These are phyloP conservation scores for Russula earlei DNA, from an alignment of 768 basidiomycete species.

Conservation along the genomic window DNA sequence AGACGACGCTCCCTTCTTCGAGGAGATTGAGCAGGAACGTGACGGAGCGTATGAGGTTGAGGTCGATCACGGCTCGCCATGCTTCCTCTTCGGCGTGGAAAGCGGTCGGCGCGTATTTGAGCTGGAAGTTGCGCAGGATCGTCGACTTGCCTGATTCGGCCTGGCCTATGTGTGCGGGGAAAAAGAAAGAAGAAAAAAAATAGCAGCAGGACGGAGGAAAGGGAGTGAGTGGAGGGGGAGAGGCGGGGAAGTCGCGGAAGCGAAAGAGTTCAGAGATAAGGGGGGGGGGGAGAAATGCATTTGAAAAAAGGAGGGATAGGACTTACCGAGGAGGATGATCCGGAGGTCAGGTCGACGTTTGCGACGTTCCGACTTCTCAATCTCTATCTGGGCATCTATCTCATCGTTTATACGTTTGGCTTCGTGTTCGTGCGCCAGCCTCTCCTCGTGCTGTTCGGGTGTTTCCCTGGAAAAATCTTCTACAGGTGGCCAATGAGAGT, in stretches of 20 bases:
- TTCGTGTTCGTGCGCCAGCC: slow-evolving; percentile 37
- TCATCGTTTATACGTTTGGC: slow-evolving; percentile 43
- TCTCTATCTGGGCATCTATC: slow-evolving; percentile 44
- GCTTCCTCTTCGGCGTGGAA: slow-evolving; percentile 47
- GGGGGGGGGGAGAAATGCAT: too few relatives aligned
- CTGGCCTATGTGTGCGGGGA: slow-evolving; percentile 37
- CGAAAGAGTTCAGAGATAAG: too few relatives aligned
- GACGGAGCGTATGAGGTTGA: slow-evolving; percentile 53
- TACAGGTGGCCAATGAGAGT: slow-evolving; percentile 26
- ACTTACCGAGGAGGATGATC: slow-evolving; percentile 49
- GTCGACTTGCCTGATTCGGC: slow-evolving; percentile 64
- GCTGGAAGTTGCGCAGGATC: slow-evolving; percentile 56
- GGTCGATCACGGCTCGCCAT: slow-evolving; percentile 59
- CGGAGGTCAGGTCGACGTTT: slow-evolving; percentile 35
- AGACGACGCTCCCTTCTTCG: neutral
- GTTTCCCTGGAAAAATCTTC: slow-evolving; percentile 32
- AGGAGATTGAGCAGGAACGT: slow-evolving; percentile 37
- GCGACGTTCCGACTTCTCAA: slow-evolving; percentile 35
- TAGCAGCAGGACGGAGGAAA: neutral
- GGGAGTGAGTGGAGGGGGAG: too few relatives aligned
- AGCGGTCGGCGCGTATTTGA: slow-evolving; percentile 49
- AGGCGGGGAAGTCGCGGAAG: too few relatives aligned
- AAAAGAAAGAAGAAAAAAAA: neutral
- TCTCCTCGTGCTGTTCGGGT: slow-evolving; percentile 31
- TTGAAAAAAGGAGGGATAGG: neutral